Base-by-base conservation (phyloP, 805 yeast species). In the Wickerhamomyces subpelliculosus region DNA sequence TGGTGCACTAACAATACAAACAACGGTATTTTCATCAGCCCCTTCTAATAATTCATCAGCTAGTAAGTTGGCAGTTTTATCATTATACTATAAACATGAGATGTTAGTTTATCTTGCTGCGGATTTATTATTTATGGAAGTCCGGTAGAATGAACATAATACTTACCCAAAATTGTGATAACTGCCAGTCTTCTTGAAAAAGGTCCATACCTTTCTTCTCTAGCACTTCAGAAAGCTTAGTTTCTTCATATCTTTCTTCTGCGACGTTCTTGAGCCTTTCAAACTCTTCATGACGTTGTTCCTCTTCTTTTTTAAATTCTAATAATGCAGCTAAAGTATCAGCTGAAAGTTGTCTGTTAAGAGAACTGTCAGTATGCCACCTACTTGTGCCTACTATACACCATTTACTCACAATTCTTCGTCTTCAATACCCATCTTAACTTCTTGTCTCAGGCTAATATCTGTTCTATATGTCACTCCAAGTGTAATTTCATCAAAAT, bases 171-270 rank as follows among this genome's bases (percentile, higher is more conserved):
- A 88, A 88, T 59, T 88, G 97, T 1, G 95, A 86, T 27, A 89
- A 67, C 54, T 86, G 93, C 97, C 97, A 88, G 60, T 88, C 95
- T 60, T 88, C 96, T 54, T 83, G 70, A 58, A 88, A 88, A 27
- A 76, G 68, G 37, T 80, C 85, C 60, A 89, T 89, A 17, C 78
- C 73, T 38, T 29, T 29, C 22, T 73, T 59, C 35, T 54, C 52
- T 20, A 43, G 46, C 24, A 57, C 47, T 28, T 45, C 51, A 14
- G 16, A 22, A 16, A 43, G 34, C 41, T 53, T 53, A 21, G 55
- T 50, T 13, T 48, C 48, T 36, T 60, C 58, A 23, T 49, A 56
- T 20, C 48, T 51, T 6, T 59, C 55, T 24, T 73, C 70, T 47
- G 84, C 87, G 9, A 89, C 84, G 19, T 67, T 56, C 52, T 87